Evolutionary conservation across 2,329 filamentous ascomycete genomes (phyloP).

Genomic region (Ambrosiella cleistominuta): DNA sequence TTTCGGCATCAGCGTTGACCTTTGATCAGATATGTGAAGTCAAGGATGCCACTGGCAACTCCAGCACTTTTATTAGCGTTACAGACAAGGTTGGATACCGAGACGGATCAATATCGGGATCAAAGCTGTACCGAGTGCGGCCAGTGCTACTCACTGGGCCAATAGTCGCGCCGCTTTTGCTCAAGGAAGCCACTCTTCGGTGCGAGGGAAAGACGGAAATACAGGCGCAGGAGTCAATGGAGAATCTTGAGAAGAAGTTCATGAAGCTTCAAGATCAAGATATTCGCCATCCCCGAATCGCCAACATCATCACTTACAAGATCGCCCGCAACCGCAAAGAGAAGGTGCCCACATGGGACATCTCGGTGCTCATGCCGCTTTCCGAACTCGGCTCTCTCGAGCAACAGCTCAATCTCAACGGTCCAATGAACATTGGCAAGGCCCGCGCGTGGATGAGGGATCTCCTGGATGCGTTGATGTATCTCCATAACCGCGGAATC

Average conservation of each 20-base stretch:
- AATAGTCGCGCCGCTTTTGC: constrained; percentile 44
- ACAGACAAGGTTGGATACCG: constrained; percentile 50
- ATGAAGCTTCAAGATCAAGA: constrained; percentile 52
- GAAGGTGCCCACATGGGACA: constrained; percentile 41
- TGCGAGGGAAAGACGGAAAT: constrained; percentile 39
- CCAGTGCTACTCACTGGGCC: constrained; percentile 41
- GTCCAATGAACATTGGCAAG: constrained; percentile 53
- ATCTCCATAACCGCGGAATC: constrained; percentile 68
- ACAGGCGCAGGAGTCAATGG: constrained; percentile 58
- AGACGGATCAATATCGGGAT: constrained; percentile 37
- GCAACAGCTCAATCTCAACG: constrained; percentile 65
- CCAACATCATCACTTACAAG: constrained; percentile 69
- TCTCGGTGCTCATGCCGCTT: constrained; percentile 58
- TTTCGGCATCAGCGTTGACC: constrained; percentile 26
- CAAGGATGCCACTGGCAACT: constrained; percentile 44
- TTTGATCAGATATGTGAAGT: constrained; percentile 52
- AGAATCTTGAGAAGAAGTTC: constrained; percentile 59
- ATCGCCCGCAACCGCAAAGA: constrained; percentile 39
- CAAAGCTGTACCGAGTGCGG: constrained; percentile 54
- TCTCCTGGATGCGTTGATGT: constrained; percentile 73
- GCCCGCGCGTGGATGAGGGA: constrained; percentile 84
- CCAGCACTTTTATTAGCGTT: constrained; percentile 52
- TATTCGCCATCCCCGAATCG: constrained; percentile 51
- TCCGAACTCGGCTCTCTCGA: constrained; percentile 69
- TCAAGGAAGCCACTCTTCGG: constrained; percentile 53